These are phyloP conservation scores for Millerago galiae DNA, from an alignment of 805 yeast genomes.

Conservation along the genomic window DNA sequence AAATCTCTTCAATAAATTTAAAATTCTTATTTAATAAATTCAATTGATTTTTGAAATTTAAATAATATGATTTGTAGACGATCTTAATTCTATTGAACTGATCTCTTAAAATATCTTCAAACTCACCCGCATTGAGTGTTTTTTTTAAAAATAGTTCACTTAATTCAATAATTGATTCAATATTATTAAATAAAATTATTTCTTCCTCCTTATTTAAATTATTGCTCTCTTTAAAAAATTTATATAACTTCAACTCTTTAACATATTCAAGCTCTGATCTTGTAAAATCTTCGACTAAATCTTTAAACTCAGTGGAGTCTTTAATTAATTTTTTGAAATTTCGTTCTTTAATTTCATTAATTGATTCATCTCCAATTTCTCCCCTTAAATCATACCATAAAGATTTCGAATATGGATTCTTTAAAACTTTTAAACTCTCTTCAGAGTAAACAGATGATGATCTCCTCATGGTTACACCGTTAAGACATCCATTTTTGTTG, in stretches of 20 bases:
- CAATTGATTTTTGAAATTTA: conserved; percentile 26
- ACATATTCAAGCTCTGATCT: conserved; percentile 30
- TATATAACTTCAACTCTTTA: conserved; percentile 25
- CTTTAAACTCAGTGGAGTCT: conserved; percentile 7
- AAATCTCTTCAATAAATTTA: too few relatives aligned
- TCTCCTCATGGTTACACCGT: too few relatives aligned
- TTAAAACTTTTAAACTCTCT: background rate
- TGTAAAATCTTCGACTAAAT: conserved; percentile 20
- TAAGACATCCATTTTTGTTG: too few relatives aligned
- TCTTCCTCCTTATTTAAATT: conserved; percentile 31
- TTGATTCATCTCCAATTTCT: conserved; percentile 28
- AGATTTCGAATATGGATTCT: conserved; percentile 38
- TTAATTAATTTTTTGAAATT: conserved; percentile 19
- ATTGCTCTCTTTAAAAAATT: conserved; percentile 24
- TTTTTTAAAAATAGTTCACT: conserved; percentile 27
- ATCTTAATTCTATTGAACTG: conserved; percentile 28
- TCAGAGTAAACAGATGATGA: conserved; percentile 4
- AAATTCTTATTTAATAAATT: conserved; percentile 13
- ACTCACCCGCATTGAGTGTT: conserved; percentile 5
- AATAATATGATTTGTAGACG: conserved; percentile 28
- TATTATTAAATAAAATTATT: conserved; percentile 36
- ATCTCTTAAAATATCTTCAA: conserved; percentile 19
- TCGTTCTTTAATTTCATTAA: conserved; percentile 24
- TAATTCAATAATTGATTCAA: conserved; percentile 32
- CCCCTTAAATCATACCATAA: conserved; percentile 35